These are phyloP conservation scores for Wickerhamomyces canadensis DNA, from an alignment of 805 yeast species.

Conservation along the genomic window DNA sequence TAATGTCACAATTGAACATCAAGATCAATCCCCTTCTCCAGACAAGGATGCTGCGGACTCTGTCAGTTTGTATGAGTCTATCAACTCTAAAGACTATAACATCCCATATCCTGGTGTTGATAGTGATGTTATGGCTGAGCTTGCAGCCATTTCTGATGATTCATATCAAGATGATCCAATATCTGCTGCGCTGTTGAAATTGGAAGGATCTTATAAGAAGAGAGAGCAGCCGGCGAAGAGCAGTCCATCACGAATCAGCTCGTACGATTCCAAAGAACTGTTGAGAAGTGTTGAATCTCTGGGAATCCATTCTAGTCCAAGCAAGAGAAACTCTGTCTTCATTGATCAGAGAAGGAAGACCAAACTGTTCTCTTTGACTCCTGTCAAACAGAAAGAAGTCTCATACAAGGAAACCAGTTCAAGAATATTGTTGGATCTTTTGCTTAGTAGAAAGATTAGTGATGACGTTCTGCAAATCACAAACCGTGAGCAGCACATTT, in stretches of 20 bases:
- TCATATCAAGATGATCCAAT: conserved; percentile 64
- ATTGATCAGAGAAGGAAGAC: conserved; percentile 36
- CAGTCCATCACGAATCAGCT: conserved; percentile 6
- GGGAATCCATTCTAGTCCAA: conserved; percentile 12
- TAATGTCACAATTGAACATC: conserved; percentile 11
- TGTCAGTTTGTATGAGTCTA: conserved; percentile 6
- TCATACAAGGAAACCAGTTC: conserved; percentile 18
- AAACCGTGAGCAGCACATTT: conserved; percentile 55
- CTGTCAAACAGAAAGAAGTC: conserved; percentile 21
- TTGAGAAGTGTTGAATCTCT: conserved; percentile 14
- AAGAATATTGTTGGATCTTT: conserved; percentile 36
- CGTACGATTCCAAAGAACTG: conserved; percentile 19
- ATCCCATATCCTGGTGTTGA: conserved; percentile 42
- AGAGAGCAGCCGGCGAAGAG: conserved; percentile 3
- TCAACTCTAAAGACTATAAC: conserved; percentile 16
- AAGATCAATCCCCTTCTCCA: not conserved
- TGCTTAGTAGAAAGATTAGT: conserved; percentile 21
- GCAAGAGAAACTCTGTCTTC: conserved; percentile 25
- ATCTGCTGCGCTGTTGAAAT: conserved; percentile 63
- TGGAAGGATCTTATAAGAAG: conserved; percentile 58
- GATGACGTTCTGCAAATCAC: conserved; percentile 16
- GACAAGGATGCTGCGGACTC: not conserved
- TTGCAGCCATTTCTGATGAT: conserved; percentile 84
- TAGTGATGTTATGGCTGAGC: conserved; percentile 59
- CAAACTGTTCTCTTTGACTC: conserved; percentile 29